These are phyloP conservation scores for Nevesoporus exiguus DNA, from an alignment of 768 basidiomycete species.

Conservation along the genomic window DNA sequence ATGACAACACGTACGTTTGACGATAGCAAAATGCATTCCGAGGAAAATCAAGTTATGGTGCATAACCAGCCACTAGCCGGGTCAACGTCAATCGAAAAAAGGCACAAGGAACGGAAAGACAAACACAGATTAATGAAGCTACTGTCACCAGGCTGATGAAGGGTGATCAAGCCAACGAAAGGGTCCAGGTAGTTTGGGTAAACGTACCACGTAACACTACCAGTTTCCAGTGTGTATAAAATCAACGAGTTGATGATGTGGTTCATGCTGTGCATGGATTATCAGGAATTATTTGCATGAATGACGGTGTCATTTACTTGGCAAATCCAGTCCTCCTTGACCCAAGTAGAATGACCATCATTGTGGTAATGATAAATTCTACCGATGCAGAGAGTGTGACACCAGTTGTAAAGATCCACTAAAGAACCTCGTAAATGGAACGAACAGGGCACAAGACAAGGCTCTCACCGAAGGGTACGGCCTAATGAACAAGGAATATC, in stretches of 20 bases:
- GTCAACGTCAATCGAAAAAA: background rate
- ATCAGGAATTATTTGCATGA: background rate
- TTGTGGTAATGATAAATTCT: constrained; percentile 29
- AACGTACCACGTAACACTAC: constrained; percentile 43
- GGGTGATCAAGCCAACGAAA: background rate
- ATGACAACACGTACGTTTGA: constrained; percentile 25
- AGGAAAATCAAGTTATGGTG: constrained; percentile 35
- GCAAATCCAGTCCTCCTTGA: constrained; percentile 31
- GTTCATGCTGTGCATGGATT: constrained; percentile 37
- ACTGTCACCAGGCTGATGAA: constrained; percentile 28
- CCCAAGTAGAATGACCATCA: constrained; percentile 31
- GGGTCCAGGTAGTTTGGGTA: too few relatives aligned
- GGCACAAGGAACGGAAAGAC: constrained; percentile 7
- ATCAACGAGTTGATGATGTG: constrained; percentile 48
- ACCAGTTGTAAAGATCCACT: constrained; percentile 33
- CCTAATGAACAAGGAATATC: constrained; percentile 29
- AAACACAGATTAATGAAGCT: constrained; percentile 31
- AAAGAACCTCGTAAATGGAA: background rate
- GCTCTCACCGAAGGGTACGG: constrained; percentile 29
- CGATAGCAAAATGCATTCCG: constrained; percentile 34
- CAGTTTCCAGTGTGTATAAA: constrained; percentile 52
- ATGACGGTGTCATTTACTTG: constrained; percentile 8
- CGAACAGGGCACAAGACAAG: background rate
- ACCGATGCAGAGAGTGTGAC: constrained; percentile 34
- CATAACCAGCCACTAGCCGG: constrained; percentile 29